phyloP scores from a whole-genome alignment of 495 filamentous ascomycete species.

The Gamarada debralockiae region DNA sequence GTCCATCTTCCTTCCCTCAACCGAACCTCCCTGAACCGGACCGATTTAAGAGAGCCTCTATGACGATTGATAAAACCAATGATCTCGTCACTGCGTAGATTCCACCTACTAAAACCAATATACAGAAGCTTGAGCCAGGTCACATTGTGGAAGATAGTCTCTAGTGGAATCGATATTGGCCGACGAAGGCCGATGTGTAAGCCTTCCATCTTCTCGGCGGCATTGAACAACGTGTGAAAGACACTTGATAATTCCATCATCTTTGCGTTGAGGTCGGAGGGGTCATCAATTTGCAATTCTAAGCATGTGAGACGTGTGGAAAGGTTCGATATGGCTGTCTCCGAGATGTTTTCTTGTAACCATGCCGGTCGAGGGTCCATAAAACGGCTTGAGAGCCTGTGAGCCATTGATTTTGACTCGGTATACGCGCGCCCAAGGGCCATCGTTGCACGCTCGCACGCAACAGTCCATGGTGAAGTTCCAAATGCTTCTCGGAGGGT shows the following conservation, averaged over 20 bases:
- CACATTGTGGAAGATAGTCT: slow-evolving; percentile 57
- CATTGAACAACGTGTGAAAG: slow-evolving; percentile 49
- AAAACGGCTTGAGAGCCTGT: slow-evolving; percentile 59
- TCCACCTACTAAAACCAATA: slow-evolving; percentile 64
- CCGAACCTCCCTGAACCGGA: slow-evolving; percentile 54
- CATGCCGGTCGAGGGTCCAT: slow-evolving; percentile 58
- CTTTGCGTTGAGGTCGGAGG: slow-evolving; percentile 45
- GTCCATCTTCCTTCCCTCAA: slow-evolving; percentile 59
- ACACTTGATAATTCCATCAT: slow-evolving; percentile 48
- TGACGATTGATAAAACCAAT: slow-evolving; percentile 54
- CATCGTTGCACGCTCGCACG: slow-evolving; percentile 58
- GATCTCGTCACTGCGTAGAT: slow-evolving; percentile 55
- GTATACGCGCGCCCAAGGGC: slow-evolving; percentile 56
- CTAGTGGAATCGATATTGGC: slow-evolving; percentile 43
- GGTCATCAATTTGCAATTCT: slow-evolving; percentile 54
- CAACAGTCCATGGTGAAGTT: slow-evolving; percentile 48
- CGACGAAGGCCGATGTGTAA: slow-evolving; percentile 53
- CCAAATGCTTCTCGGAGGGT: slow-evolving; percentile 2
- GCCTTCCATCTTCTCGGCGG: slow-evolving; percentile 56
- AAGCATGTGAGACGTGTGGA: slow-evolving; percentile 54
- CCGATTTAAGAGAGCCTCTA: slow-evolving; percentile 47
- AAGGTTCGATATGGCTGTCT: slow-evolving; percentile 44
- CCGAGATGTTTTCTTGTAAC: slow-evolving; percentile 41
- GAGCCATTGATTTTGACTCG: slow-evolving; percentile 47
- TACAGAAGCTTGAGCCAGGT: slow-evolving; percentile 58